A percentile compares a stretch with the other conserved stretches of the same genome.
Conservation (phyloP, 371 early-diverging fungal species). For the Mortierella sp. region DNA sequence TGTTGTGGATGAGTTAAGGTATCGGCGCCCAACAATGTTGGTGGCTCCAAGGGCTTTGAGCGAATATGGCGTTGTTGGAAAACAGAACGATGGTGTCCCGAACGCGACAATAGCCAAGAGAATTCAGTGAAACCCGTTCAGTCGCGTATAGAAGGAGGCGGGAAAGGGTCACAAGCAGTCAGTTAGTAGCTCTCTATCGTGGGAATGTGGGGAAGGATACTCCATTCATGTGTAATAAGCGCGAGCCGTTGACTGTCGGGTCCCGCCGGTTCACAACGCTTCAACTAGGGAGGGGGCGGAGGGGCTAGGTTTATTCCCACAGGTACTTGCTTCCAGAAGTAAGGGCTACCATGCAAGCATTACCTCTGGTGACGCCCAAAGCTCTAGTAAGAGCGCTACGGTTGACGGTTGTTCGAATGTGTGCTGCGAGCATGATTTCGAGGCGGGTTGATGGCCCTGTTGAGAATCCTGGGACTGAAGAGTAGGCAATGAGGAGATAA, state of each 20-base stretch:
- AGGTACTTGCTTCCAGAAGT: not conserved
- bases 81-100: no score
- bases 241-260: not conserved
- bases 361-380: conserved; percentile 20
- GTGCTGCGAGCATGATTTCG: conserved; percentile 30
- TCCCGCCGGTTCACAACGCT: no score
- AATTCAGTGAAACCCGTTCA: no score
- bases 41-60: no score
- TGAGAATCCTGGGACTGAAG: not conserved
- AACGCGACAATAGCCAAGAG: no score
- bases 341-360: no score
- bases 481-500: not conserved
- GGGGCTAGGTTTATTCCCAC: not conserved
- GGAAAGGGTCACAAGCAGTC: not conserved
- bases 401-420: not conserved
- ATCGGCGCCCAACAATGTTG: conserved; percentile 1
- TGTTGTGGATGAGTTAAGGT: conserved; percentile 11
- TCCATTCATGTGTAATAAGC: not conserved
- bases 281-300: no score
- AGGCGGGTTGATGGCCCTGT: not conserved
- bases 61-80: no score
- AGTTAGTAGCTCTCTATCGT: no score
- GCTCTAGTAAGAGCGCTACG: conserved; percentile 10
- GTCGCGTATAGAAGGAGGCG: no score
- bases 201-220: not conserved